These are phyloP conservation scores for Cryptomeria japonica DNA, from an alignment of 75 land plant genomes.

Conservation along the genomic window DNA sequence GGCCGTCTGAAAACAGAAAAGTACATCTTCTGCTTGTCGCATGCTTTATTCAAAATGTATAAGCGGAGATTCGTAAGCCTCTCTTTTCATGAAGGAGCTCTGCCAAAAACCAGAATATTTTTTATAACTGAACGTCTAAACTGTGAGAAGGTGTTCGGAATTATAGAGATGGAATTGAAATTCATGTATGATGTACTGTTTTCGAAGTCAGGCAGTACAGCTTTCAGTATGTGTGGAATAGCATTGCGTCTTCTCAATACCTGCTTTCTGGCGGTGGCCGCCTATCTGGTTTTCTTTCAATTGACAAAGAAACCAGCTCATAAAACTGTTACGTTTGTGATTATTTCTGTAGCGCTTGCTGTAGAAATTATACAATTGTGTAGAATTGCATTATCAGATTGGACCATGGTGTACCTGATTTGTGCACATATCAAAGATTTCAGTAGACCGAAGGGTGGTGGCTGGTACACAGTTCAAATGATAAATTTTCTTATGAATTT, in stretches of 20 bases:
- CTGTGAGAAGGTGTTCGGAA: neutral
- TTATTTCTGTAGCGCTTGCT: neutral
- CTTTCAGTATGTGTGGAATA: neutral
- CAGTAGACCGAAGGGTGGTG: no score
- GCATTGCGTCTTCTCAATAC: neutral
- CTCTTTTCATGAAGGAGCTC: neutral
- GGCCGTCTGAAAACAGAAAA: neutral
- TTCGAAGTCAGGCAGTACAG: neutral
- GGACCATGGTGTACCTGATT: no score
- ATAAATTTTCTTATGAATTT: no score
- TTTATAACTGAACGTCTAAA: neutral
- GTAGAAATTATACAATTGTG: neutral
- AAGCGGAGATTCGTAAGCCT: neutral
- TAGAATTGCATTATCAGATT: neutral
- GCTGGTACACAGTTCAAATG: no score
- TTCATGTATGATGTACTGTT: neutral
- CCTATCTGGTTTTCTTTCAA: neutral
- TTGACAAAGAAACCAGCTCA: neutral
- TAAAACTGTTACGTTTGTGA: neutral
- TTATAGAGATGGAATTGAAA: neutral
- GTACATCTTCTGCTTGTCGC: neutral
- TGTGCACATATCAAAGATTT: neutral
- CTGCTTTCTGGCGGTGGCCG: neutral
- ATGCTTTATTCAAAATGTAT: neutral
- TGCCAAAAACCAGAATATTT: neutral